Percentiles rank a stretch among this genome's conserved stretches.
phyloP scores from a whole-genome alignment of 2,329 filamentous ascomycete species.

The Claviceps spartinae region DNA sequence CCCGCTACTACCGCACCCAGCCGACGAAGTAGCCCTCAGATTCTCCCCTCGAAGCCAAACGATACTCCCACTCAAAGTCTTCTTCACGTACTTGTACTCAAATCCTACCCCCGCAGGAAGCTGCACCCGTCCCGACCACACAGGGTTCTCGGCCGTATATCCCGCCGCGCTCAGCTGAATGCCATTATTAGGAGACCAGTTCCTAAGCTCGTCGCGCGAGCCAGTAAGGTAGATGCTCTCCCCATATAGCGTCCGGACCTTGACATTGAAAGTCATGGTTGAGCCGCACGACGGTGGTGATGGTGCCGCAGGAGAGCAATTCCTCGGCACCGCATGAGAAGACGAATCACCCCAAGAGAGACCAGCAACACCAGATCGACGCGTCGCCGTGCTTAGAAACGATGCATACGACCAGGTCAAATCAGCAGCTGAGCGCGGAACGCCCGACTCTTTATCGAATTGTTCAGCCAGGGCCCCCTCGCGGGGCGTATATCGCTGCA shows the following conservation, averaged over 20 bases:
- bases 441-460: conserved; percentile 37
- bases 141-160: conserved; percentile 39
- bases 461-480: conserved; percentile 56
- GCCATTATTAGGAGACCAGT: conserved; percentile 26
- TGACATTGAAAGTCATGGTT: conserved; percentile 11
- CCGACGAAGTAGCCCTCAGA: conserved; percentile 11
- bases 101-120: conserved; percentile 39
- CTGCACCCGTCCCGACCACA: conserved; percentile 40
- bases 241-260: conserved; percentile 6
- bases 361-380: conserved; percentile 39
- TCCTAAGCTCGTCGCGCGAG: conserved; percentile 24
- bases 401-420: conserved; percentile 62
- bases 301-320: conserved; percentile 9
- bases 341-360: conserved; percentile 33
- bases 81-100: conserved; percentile 49
- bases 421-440: conserved; percentile 46
- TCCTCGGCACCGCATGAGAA: conserved; percentile 9
- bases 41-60: conserved; percentile 45
- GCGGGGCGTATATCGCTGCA: conserved; percentile 44
- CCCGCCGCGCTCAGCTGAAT: conserved; percentile 34
- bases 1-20: conserved; percentile 1
- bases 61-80: conserved; percentile 32
- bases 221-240: conserved; percentile 13
- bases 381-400: conserved; percentile 44
- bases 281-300: conserved; percentile 12